Conservation (phyloP, 108 stramenopile genomes). For the Skeletonema costatum region DNA sequence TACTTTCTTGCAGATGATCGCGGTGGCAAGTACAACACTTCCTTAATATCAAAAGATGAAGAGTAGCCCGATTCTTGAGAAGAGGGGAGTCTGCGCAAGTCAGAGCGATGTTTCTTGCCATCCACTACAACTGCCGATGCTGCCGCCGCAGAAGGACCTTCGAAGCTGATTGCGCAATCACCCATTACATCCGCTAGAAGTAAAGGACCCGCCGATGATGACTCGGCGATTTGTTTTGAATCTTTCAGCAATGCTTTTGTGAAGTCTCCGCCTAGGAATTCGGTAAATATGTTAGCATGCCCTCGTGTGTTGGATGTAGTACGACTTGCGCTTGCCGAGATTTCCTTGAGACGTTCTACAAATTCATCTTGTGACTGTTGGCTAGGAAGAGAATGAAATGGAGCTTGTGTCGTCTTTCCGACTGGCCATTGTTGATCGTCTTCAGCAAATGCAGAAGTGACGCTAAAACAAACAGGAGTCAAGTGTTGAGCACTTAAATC, state of each 20-base stretch:
- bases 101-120: conserved; percentile 54
- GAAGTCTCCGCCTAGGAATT: conserved; percentile 68
- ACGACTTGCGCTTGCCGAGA: not conserved
- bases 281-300: conserved; percentile 54
- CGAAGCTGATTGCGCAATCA: conserved; percentile 71
- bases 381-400: conserved; percentile 53
- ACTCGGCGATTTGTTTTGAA: conserved; percentile 32
- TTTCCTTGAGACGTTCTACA: conserved; percentile 37
- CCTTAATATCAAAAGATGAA: conserved; percentile 70
- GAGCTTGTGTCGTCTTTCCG: conserved; percentile 51
- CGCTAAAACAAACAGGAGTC: conserved; percentile 70
- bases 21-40: conserved; percentile 76
- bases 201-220: conserved; percentile 36
- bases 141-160: conserved; percentile 1
- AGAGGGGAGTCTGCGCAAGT: conserved; percentile 72
- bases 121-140: conserved; percentile 5
- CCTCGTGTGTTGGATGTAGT: not conserved
- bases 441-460: conserved; percentile 50
- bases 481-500: conserved; percentile 61
- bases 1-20: conserved; percentile 52
- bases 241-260: conserved; percentile 66
- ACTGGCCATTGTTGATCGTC: conserved; percentile 50
- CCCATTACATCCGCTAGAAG: conserved; percentile 78
- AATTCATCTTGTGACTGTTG: conserved; percentile 71
- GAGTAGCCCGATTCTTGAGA: conserved; percentile 59